phyloP scores from a whole-genome alignment of 208 protist species.

The Trichomonas vaginalis region DNA sequence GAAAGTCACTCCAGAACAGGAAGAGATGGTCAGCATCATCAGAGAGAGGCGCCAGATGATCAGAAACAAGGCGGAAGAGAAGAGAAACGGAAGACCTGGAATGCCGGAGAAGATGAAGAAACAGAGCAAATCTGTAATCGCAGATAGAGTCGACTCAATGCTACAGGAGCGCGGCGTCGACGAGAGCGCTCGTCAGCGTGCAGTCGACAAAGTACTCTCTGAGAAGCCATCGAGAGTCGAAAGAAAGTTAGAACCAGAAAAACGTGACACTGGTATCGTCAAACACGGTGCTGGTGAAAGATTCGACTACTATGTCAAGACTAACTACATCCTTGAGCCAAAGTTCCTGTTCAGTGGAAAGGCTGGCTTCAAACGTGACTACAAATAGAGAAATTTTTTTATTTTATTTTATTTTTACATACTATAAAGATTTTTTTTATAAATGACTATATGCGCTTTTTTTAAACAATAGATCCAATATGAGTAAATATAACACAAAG shows the following conservation, averaged over 20 bases:
- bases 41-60: not conserved
- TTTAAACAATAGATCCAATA: too few relatives aligned
- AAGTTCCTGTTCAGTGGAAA: conserved; percentile 3
- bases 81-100: not conserved
- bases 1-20: not conserved
- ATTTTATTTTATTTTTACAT: too few relatives aligned
- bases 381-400: not conserved
- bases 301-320: not conserved
- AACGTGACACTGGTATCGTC: not conserved
- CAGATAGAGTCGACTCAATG: not conserved
- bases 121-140: not conserved
- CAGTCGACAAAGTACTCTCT: not conserved
- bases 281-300: not conserved
- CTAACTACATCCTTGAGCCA: not conserved
- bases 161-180: not conserved
- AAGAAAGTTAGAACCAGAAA: not conserved
- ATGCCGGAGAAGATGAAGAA: not conserved
- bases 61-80: not conserved
- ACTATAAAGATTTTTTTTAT: too few relatives aligned
- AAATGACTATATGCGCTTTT: too few relatives aligned
- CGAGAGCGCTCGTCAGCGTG: not conserved
- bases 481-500: too few relatives aligned
- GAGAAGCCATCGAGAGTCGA: not conserved
- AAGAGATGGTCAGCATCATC: not conserved
- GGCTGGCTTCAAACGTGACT: not conserved